Conservation (phyloP, 75 land plant genomes). For the Pinus tabuliformis region DNA sequence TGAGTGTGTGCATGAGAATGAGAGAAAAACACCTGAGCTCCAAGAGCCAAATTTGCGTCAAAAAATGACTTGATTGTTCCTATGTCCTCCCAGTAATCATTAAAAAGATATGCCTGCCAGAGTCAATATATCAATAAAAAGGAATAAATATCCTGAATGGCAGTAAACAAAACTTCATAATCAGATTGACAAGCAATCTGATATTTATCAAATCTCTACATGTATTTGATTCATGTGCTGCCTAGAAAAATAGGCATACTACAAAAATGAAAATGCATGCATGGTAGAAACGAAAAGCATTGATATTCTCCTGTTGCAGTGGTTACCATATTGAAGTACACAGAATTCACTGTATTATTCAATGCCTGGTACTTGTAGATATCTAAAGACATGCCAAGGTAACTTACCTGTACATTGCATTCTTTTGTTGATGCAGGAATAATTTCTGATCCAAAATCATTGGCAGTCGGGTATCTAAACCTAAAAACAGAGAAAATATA, state of each 20-base stretch:
- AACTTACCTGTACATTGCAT: slow-evolving; percentile 56
- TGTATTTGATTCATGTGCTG: no score
- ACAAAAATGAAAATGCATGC: no score
- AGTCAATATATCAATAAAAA: no score
- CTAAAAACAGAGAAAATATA: slow-evolving; percentile 12
- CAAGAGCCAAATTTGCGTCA: slow-evolving; percentile 85
- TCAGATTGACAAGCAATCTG: no score
- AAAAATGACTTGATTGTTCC: slow-evolving; percentile 89
- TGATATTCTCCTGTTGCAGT: no score
- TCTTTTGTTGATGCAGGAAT: slow-evolving; percentile 75
- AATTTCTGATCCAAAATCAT: slow-evolving; percentile 90
- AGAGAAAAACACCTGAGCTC: slow-evolving; percentile 49
- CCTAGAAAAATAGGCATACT: no score
- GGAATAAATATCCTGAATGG: no score
- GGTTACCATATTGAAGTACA: neutral
- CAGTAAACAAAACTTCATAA: no score
- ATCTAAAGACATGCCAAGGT: neutral
- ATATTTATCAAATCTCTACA: no score
- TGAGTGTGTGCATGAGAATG: neutral
- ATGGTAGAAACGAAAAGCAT: neutral
- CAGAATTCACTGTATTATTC: no score
- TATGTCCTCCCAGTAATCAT: slow-evolving; percentile 95
- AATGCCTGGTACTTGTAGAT: no score
- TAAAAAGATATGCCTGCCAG: slow-evolving; percentile 73
- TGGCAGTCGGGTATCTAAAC: slow-evolving; percentile 73